Conservation (phyloP, 768 basidiomycete species). For the Russula earlei region DNA sequence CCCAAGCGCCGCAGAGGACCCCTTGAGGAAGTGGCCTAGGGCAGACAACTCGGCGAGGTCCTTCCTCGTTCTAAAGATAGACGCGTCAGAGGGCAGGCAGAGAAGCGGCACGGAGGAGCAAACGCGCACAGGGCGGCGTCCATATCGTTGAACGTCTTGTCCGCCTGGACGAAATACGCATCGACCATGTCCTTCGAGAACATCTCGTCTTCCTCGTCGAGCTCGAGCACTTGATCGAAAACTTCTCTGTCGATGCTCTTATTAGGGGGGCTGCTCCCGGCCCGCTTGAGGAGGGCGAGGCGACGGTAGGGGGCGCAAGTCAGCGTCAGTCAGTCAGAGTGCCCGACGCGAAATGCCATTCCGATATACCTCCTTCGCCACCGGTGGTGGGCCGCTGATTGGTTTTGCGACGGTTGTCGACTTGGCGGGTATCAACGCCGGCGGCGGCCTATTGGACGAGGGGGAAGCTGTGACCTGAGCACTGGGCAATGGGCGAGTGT, state of each 20-base stretch:
- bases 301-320: background rate
- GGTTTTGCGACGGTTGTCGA: background rate
- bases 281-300: background rate
- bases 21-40: conserved; percentile 93
- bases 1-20: conserved; percentile 91
- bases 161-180: conserved; percentile 78
- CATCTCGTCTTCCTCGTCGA: conserved; percentile 78
- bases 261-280: background rate
- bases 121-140: conserved; percentile 32
- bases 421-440: background rate
- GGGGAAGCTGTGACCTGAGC: background rate
- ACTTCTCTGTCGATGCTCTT: conserved; percentile 66
- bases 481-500: background rate
- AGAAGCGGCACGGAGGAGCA: background rate
- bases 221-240: conserved; percentile 81
- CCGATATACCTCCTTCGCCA: background rate
- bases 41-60: conserved; percentile 59
- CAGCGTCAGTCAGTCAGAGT: background rate
- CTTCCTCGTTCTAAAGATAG: conserved; percentile 46
- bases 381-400: background rate
- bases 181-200: conserved; percentile 74
- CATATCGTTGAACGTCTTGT: conserved; percentile 60
- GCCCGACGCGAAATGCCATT: background rate
- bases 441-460: background rate
- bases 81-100: background rate